Evolutionary conservation across 2,329 filamentous ascomycete species (phyloP).

Genomic region (Davidsoniella eucalypti): DNA sequence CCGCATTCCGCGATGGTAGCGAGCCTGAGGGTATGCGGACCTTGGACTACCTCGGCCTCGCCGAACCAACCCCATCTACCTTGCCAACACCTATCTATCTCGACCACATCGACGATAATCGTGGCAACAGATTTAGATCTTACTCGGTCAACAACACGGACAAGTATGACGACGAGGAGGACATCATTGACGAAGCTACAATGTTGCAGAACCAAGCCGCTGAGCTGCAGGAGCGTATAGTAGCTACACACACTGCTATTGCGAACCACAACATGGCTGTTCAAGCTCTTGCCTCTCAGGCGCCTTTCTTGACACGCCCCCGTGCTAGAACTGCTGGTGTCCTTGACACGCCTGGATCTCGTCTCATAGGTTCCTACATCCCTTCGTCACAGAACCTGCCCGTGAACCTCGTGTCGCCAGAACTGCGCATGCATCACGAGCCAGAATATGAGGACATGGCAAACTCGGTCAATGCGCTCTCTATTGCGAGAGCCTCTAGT

Average conservation of each 20-base stretch:
- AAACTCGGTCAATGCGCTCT: constrained; percentile 68
- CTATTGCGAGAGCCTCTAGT: constrained; percentile 49
- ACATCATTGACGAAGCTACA: constrained; percentile 47
- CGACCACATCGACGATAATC: constrained; percentile 58
- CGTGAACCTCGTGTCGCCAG: constrained; percentile 56
- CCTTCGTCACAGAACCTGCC: constrained; percentile 52
- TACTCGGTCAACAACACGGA: constrained; percentile 99
- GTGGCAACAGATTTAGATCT: constrained; percentile 78
- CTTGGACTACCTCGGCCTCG: constrained; percentile 85
- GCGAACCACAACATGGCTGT: constrained; percentile 87
- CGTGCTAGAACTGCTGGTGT: constrained; percentile 85
- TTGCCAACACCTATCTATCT: constrained; percentile 55
- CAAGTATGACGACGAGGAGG: constrained; percentile 82
- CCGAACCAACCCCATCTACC: constrained; percentile 78
- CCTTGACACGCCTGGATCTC: constrained; percentile 57
- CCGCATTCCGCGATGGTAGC: constrained; percentile 67
- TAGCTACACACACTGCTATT: constrained; percentile 52
- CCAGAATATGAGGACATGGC: constrained; percentile 66
- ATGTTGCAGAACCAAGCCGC: constrained; percentile 41
- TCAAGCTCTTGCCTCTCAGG: constrained; percentile 77
- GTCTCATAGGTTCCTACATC: constrained; percentile 55
- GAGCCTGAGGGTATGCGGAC: constrained; percentile 84
- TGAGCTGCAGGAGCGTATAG: constrained; percentile 43
- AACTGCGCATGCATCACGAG: constrained; percentile 58
- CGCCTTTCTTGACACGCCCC: constrained; percentile 56